Percentiles rank a stretch among this genome's conserved stretches.
Evolutionary conservation across 805 yeast genomes (phyloP).

Genomic region (Brettanomyces naardenensis): DNA sequence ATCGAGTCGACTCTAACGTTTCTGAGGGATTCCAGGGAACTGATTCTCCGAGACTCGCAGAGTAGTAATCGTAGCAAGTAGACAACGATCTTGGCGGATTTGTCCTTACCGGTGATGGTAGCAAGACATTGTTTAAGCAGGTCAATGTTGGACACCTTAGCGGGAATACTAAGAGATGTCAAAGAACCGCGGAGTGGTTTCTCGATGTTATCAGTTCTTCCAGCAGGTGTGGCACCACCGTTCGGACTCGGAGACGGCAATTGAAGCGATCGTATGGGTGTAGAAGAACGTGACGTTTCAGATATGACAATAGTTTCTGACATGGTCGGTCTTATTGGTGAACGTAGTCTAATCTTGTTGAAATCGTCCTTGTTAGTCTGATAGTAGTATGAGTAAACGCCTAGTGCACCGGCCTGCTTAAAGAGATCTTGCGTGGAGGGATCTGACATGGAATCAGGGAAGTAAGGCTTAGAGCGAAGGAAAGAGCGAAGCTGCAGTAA

Average conservation of each 20-base stretch:
- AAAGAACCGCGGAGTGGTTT: neutral
- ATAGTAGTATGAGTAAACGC: slow-evolving; percentile 22
- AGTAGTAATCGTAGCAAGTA: slow-evolving; percentile 48
- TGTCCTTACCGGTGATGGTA: slow-evolving; percentile 60
- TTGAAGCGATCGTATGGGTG: neutral
- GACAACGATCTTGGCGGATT: slow-evolving; percentile 56
- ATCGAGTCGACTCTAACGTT: no score
- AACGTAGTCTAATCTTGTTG: slow-evolving; percentile 9
- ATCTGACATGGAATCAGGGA: no score
- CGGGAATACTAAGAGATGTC: neutral
- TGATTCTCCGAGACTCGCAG: neutral
- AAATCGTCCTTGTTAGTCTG: slow-evolving; percentile 11
- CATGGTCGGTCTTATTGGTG: slow-evolving; percentile 9
- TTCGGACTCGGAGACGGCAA: neutral
- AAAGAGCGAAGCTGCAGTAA: no score
- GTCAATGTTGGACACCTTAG: slow-evolving; percentile 3
- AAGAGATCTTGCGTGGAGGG: slow-evolving; percentile 11
- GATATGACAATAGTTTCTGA: neutral
- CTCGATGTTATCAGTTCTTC: neutral
- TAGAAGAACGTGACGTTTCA: neutral
- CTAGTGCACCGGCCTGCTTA: slow-evolving; percentile 22
- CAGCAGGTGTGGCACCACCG: neutral
- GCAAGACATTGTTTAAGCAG: slow-evolving; percentile 27
- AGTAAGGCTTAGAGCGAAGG: no score
- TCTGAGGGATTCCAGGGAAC: no score